phyloP scores from a whole-genome alignment of 805 yeast species.

The Ogataea corticis region DNA sequence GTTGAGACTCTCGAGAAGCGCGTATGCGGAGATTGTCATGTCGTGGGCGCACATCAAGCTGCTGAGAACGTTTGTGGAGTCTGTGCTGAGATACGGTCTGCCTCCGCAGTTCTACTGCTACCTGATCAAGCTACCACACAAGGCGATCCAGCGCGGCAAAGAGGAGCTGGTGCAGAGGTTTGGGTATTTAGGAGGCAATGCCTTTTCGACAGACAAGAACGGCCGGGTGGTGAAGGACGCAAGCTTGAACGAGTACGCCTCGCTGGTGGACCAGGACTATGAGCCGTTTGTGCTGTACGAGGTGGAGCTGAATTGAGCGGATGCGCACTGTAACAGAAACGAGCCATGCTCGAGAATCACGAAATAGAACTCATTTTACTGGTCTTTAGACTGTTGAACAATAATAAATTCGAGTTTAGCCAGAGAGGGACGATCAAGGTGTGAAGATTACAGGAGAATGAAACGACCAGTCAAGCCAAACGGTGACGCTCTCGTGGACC shows the following conservation, averaged over 20 bases:
- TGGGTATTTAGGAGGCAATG: constrained; percentile 91
- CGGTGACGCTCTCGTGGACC: too few species aligned
- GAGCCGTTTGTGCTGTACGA: constrained; percentile 93
- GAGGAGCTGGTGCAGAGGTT: constrained; percentile 69
- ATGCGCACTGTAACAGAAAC: too few species aligned
- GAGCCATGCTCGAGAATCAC: too few species aligned
- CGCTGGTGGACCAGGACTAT: constrained; percentile 90
- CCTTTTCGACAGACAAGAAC: constrained; percentile 65
- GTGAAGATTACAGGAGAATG: too few species aligned
- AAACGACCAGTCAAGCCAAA: too few species aligned
- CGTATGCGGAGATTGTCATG: constrained; percentile 82
- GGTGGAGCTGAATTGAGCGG: constrained; percentile 42
- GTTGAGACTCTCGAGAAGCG: constrained; percentile 79
- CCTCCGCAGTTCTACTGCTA: constrained; percentile 83
- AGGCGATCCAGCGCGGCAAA: constrained; percentile 57
- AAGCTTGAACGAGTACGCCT: constrained; percentile 77
- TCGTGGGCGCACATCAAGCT: constrained; percentile 91
- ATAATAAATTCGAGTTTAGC: too few species aligned
- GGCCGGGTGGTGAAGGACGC: constrained; percentile 65
- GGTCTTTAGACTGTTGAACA: too few species aligned
- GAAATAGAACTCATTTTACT: too few species aligned
- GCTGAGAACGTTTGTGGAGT: constrained; percentile 85
- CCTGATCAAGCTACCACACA: constrained; percentile 43
- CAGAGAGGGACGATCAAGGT: too few species aligned
- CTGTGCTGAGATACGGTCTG: constrained; percentile 92